A percentile compares a stretch with the other conserved stretches of the same genome.
phyloP scores from a whole-genome alignment of 177 flowering plant genomes.

The Vitis hybrid region DNA sequence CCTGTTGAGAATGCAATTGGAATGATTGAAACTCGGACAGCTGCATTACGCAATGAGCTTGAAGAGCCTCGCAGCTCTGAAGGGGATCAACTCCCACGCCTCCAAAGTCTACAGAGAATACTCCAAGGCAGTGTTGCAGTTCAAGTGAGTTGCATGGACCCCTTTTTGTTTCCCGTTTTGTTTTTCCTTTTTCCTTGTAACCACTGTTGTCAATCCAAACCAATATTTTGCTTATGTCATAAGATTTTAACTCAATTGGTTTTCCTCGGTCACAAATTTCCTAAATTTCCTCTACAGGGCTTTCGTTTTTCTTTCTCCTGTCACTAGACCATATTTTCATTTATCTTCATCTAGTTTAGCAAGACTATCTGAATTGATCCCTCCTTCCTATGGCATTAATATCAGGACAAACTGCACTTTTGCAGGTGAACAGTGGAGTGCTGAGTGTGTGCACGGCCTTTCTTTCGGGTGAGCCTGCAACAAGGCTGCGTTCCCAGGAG shows the following conservation, averaged over 20 bases:
- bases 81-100: conserved; percentile 97
- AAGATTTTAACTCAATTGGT: too few relatives aligned
- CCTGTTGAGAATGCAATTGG: conserved; percentile 99
- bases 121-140: conserved; percentile 99
- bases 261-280: too few relatives aligned
- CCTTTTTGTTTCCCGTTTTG: too few relatives aligned
- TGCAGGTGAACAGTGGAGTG: conserved; percentile 97
- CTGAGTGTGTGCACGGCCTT: conserved; percentile 97
- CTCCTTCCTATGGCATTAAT: too few relatives aligned
- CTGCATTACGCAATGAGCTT: conserved; percentile 91
- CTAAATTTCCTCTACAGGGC: too few relatives aligned
- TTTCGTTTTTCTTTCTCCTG: too few relatives aligned
- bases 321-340: too few relatives aligned
- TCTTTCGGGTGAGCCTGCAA: conserved; percentile 97
- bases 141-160: conserved; percentile 51
- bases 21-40: conserved; percentile 98
- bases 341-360: too few relatives aligned
- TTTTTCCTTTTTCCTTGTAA: too few relatives aligned
- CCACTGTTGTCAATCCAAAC: too few relatives aligned
- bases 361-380: too few relatives aligned
- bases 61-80: conserved; percentile 99
- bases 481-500: conserved; percentile 95
- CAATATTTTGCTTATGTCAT: too few relatives aligned
- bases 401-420: background rate
- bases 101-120: conserved; percentile 94